A percentile compares a stretch with the other conserved stretches of the same genome.
Evolutionary conservation across 164 flowering plant species (phyloP).

Genomic region (Platanus orientalis): DNA sequence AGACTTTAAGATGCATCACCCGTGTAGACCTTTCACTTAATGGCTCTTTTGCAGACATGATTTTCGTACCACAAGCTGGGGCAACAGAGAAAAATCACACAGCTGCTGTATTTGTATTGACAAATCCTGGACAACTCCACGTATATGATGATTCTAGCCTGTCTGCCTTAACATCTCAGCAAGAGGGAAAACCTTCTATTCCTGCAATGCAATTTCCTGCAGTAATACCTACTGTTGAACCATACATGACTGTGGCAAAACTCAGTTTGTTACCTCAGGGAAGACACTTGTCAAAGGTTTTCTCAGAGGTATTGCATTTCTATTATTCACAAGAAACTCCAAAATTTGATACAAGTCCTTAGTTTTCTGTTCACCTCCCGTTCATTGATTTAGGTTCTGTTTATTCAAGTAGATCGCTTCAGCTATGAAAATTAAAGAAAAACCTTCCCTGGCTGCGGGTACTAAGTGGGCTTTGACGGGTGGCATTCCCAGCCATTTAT

Average conservation of each 20-base stretch:
- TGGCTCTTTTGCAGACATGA: slow-evolving; percentile 88
- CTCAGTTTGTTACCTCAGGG: slow-evolving; percentile 29
- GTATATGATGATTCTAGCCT: slow-evolving; percentile 46
- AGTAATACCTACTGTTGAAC: slow-evolving; percentile 53
- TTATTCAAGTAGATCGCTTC: slow-evolving; percentile 33
- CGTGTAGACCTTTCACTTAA: slow-evolving; percentile 64
- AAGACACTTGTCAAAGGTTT: slow-evolving; percentile 34
- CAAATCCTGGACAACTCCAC: slow-evolving; percentile 77
- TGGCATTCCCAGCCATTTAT: slow-evolving; percentile 49
- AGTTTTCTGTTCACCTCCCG: background rate
- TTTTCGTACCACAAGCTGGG: slow-evolving; percentile 51
- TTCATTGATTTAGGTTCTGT: slow-evolving; percentile 8
- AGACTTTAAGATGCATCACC: slow-evolving; percentile 47
- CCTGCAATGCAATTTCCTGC: slow-evolving; percentile 46
- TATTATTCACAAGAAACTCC: background rate
- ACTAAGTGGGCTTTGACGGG: slow-evolving; percentile 77
- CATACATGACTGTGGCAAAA: slow-evolving; percentile 58
- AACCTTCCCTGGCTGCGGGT: slow-evolving; percentile 20
- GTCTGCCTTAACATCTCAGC: slow-evolving; percentile 34
- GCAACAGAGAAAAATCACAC: slow-evolving; percentile 27
- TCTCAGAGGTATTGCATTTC: slow-evolving; percentile 45
- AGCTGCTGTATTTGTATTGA: slow-evolving; percentile 60
- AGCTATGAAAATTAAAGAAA: slow-evolving; percentile 24
- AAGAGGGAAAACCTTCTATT: slow-evolving; percentile 34
- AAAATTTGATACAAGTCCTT: background rate